phyloP scores from a whole-genome alignment of 192 early-diverging fungal species.

The Backusella mclennaniae region DNA sequence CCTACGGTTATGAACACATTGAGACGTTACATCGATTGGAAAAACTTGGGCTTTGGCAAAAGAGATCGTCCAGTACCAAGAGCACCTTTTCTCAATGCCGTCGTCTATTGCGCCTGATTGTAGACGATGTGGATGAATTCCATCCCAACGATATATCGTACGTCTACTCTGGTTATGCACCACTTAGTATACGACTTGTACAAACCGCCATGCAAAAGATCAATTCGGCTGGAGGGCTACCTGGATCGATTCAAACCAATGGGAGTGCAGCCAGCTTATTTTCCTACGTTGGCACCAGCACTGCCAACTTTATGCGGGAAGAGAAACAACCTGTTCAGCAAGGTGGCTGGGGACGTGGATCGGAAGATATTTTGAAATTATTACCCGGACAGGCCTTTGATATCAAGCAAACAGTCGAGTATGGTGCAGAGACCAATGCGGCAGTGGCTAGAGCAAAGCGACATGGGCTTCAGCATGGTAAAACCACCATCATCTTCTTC shows the following conservation, averaged over 20 bases:
- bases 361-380: slow-evolving; percentile 79
- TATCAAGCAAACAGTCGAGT: slow-evolving; percentile 61
- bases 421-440: slow-evolving; percentile 35
- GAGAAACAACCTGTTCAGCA: slow-evolving; percentile 34
- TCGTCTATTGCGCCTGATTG: slow-evolving; percentile 73
- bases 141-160: slow-evolving; percentile 87
- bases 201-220: slow-evolving; percentile 63
- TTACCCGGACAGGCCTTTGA: slow-evolving; percentile 85
- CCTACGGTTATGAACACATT: slow-evolving; percentile 91
- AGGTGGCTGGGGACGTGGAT: slow-evolving; percentile 76
- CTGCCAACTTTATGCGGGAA: slow-evolving; percentile 24
- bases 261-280: slow-evolving; percentile 40
- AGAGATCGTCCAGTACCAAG: slow-evolving; percentile 40
- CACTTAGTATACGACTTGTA: slow-evolving; percentile 83
- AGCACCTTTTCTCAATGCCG: slow-evolving; percentile 60
- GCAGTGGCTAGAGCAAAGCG: slow-evolving; percentile 30
- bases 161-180: slow-evolving; percentile 95
- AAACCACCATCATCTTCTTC: slow-evolving; percentile 84
- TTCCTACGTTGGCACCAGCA: slow-evolving; percentile 37
- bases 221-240: slow-evolving; percentile 26
- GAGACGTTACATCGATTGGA: slow-evolving; percentile 82
- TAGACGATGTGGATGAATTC: slow-evolving; percentile 85
- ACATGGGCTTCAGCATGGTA: slow-evolving; percentile 22
- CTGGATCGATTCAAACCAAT: slow-evolving; percentile 32
- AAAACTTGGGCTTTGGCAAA: slow-evolving; percentile 62